Conservation (phyloP, 805 yeast genomes). For the Pichia eremophila region DNA sequence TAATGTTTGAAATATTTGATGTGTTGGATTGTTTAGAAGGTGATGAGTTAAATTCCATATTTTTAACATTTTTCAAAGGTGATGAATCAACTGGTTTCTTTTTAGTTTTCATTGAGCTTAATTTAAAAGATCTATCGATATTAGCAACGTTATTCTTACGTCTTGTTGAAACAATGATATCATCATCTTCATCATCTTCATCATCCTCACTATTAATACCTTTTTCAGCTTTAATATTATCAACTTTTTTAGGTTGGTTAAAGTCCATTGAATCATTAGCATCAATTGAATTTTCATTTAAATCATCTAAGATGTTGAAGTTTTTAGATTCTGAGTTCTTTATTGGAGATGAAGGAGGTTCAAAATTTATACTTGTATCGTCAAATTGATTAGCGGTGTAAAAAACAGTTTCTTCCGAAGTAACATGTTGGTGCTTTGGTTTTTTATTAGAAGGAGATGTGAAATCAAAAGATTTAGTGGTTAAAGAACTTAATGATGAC, state of each 20-base stretch:
- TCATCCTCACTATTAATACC: constrained; percentile 3
- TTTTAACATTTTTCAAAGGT: constrained; percentile 12
- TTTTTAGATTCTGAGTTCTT: constrained; percentile 1
- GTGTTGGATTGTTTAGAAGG: constrained; percentile 11
- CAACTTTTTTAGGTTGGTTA: neutral
- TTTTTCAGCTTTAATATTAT: no score
- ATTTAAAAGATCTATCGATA: constrained; percentile 33
- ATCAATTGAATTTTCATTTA: constrained; percentile 7
- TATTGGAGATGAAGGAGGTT: constrained; percentile 27
- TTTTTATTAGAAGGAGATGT: constrained; percentile 17
- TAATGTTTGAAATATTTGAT: constrained; percentile 14
- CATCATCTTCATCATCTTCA: constrained; percentile 36
- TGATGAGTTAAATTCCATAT: constrained; percentile 15
- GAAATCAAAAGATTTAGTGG: constrained; percentile 14
- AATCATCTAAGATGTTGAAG: constrained; percentile 6
- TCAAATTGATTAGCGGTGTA: constrained; percentile 8
- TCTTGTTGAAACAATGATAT: constrained; percentile 49
- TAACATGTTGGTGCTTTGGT: constrained; percentile 14
- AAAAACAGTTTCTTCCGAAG: neutral
- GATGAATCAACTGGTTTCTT: constrained; percentile 17
- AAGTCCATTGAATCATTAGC: neutral
- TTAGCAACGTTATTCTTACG: constrained; percentile 39
- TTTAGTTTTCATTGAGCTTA: constrained; percentile 25
- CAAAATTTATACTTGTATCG: constrained; percentile 12
- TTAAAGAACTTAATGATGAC: constrained; percentile 22